Percentiles rank a stretch among this genome's conserved stretches.
phyloP scores from a whole-genome alignment of 2,329 filamentous ascomycete species.

The Knufia petricola region DNA sequence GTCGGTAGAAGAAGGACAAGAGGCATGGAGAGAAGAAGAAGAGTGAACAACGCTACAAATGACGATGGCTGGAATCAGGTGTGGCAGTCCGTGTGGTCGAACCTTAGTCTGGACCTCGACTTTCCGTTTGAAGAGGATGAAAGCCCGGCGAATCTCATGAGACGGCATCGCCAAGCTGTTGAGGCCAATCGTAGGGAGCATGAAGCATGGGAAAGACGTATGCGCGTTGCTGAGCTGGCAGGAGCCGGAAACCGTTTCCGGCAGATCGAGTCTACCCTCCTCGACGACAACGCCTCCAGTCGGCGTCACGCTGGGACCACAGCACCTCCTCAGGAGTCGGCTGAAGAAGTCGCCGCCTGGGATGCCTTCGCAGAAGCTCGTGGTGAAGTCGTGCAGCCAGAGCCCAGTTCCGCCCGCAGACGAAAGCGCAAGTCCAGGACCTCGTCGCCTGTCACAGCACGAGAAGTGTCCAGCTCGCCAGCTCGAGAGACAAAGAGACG shows the following conservation, averaged over 20 bases:
- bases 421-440: conserved; percentile 74
- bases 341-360: conserved; percentile 79
- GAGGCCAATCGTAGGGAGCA: conserved; percentile 49
- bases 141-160: conserved; percentile 47
- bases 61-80: conserved; percentile 61
- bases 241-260: conserved; percentile 63
- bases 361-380: conserved; percentile 79
- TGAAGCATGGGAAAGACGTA: conserved; percentile 70
- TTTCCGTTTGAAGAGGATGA: conserved; percentile 73
- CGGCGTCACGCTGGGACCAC: conserved; percentile 31
- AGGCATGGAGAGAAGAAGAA: conserved; percentile 34
- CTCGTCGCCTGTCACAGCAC: conserved; percentile 58
- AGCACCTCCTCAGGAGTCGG: conserved; percentile 53
- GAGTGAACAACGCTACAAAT: conserved; percentile 33
- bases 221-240: conserved; percentile 70
- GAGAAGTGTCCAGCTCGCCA: conserved; percentile 19
- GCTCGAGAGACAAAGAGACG: conserved; percentile 18
- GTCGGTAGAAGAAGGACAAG: conserved; percentile 39
- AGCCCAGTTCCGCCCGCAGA: conserved; percentile 34
- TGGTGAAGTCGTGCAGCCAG: conserved; percentile 48
- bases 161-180: conserved; percentile 39
- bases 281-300: conserved; percentile 26
- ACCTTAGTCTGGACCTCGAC: conserved; percentile 66
- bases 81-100: conserved; percentile 84
- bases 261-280: conserved; percentile 53